Evolutionary conservation across 345 rosid genomes (phyloP).

Genomic region (Gossypium rotundifolium): DNA sequence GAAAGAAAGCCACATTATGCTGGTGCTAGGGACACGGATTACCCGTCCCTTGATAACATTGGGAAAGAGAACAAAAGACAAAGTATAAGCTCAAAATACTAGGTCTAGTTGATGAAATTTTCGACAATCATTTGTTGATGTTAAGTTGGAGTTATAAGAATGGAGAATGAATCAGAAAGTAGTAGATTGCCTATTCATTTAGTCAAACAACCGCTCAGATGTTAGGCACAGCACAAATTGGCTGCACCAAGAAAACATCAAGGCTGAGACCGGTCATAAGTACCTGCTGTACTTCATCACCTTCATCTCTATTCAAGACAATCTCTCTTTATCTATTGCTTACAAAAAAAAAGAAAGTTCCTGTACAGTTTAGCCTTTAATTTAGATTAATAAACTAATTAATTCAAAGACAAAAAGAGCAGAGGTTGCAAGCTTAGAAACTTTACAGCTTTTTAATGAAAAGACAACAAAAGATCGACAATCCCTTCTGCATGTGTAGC

Average conservation of each 20-base stretch:
- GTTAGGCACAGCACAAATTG: slow-evolving; percentile 33
- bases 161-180: slow-evolving; percentile 42
- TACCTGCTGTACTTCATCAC: slow-evolving; percentile 43
- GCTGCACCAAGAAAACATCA: slow-evolving; percentile 38
- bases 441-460: neutral
- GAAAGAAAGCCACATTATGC: neutral
- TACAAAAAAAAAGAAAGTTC: too few relatives aligned
- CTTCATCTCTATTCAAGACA: slow-evolving; percentile 30
- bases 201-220: slow-evolving; percentile 19
- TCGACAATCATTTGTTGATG: neutral
- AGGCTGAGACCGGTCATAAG: slow-evolving; percentile 37
- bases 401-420: neutral
- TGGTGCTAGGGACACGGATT: neutral
- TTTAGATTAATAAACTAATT: neutral
- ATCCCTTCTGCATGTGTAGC: neutral
- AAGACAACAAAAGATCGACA: neutral
- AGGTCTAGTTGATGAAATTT: neutral
- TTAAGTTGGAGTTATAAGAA: slow-evolving; percentile 2
- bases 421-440: neutral
- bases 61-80: neutral
- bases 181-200: slow-evolving; percentile 22
- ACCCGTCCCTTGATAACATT: neutral
- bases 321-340: neutral
- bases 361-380: neutral
- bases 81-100: neutral